Evolutionary conservation across 169 alveolate species (phyloP), one percentile per base, ranked within the genome.

Genomic region (Theileria annulata): DNA sequence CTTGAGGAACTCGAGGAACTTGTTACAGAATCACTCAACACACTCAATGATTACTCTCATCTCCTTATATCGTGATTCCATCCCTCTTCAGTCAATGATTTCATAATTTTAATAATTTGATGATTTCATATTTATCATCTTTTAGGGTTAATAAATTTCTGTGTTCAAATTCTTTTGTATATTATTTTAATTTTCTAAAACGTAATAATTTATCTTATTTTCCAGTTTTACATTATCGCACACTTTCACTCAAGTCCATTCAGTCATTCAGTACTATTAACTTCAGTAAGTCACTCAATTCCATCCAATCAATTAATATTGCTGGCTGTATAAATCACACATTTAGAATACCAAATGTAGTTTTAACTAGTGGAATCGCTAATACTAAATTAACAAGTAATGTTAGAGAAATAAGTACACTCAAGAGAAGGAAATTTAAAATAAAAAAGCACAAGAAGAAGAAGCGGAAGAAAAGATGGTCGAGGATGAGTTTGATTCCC

Each of bases 361-460:
- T 8, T 3, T 8, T 1, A 42, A 17, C 51, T 17, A 42, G 19
- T 8, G 15, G 3, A 42, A 8, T 42, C 15, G 6, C 17, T 8
- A 42, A 42, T 8, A 42, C 51, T 42, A 42, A 42, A 1, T 8
- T 17, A 1, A 12, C 13, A 1, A 1, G 17, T 42, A 42, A 42
- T 17, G 1, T 2, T 8, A 42, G 17, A 1, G 13, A 42, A 42
- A 91, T 91, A 67, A 87, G 93, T 79, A 91, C 94, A 35, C 88
- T 85, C 48, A 85, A 91, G 80, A 83, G 94, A 82, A 74, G 93
- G 23, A 82, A 78, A 66, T 91, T 85, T 77, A 87, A 87, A 75
- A 91, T 91, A 54, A 79, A 88, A 56, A 91, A 91, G 76, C 94
- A 91, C 87, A 88, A 87, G 79, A 91, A 87, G 80, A 91, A 87